These are phyloP conservation scores for Oryza punctata DNA, from an alignment of 176 grass and related monocot genomes.

Conservation along the genomic window DNA sequence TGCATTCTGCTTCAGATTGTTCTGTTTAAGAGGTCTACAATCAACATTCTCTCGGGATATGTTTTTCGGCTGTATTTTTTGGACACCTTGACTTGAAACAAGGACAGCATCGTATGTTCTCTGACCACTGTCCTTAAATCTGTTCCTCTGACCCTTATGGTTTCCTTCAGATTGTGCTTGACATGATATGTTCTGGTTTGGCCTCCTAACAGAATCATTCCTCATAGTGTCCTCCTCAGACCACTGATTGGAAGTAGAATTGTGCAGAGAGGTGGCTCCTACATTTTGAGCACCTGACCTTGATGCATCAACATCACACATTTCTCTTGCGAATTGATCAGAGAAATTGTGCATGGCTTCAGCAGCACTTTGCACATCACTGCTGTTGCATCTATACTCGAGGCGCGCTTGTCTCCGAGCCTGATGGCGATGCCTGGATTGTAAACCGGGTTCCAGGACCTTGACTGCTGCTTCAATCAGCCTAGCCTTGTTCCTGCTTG, in stretches of 20 bases:
- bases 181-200: conserved; percentile 22
- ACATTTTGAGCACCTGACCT: not conserved
- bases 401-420: conserved; percentile 32
- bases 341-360: conserved; percentile 5
- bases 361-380: not conserved
- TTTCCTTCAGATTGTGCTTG: conserved; percentile 44
- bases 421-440: conserved; percentile 35
- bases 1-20: conserved; percentile 71
- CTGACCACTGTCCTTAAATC: conserved; percentile 3
- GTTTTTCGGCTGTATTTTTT: conserved; percentile 17
- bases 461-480: conserved; percentile 67
- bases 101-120: not conserved
- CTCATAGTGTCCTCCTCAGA: conserved; percentile 36
- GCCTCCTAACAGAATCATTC: conserved; percentile 34
- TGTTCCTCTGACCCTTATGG: conserved; percentile 21
- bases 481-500: conserved; percentile 57
- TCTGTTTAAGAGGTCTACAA: conserved; percentile 52
- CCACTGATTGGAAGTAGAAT: conserved; percentile 22
- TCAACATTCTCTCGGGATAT: conserved; percentile 22
- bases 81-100: conserved; percentile 36
- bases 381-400: conserved; percentile 20
- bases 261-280: conserved; percentile 23
- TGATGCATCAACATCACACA: conserved; percentile 3
- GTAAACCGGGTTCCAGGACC: conserved; percentile 69
- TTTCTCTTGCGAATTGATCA: conserved; percentile 27